Evolutionary conservation across 2,329 filamentous ascomycete genomes (phyloP), one percentile per base, ranked within the genome.

Genomic region (Epichloe uncinata): DNA sequence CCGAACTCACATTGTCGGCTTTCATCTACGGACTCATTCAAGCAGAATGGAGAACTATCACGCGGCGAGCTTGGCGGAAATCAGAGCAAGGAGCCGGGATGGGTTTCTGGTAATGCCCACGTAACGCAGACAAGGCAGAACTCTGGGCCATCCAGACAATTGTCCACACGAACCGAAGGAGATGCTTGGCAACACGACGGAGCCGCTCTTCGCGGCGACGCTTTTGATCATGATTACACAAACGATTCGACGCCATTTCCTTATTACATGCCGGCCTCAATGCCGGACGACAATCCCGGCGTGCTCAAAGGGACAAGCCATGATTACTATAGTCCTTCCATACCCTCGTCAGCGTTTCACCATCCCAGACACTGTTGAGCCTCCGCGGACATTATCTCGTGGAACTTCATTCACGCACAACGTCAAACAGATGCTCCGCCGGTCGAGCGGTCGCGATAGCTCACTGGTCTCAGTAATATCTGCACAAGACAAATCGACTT

Each of bases 291-390:
- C 33, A 60, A 63, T 18, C 57, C 62, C 33, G 61, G 60, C 41
- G 60, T 63, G 38, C 64, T 66, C 42, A 61, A 57, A 49, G 66
- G 64, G 37, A 64, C 61, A 38, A 71, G 61, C 48, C 66, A 66
- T 42, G 67, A 70, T 51, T 71, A 71, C 52, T 71, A 71, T 55
- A 68, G 66, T 45, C 62, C 65, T 12, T 64, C 64, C 3, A 63
- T 71, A 42, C 67, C 68, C 2, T 68, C 66, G 3, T 65, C 67
- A 48, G 66, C 66, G 5, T 69, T 70, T 53, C 12, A 54, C 61
- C 9, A 55, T 58, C 12, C 57, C 62, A 18, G 57, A 59, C 16
- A 16, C 41, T 20, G 3, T 46, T 35, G 35, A 47, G 49, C 26
- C 43, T 12, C 7, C 20, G 42, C 34, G 59, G 12, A 59, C 62